Percentiles rank a stretch among this genome's conserved stretches.
phyloP scores from a whole-genome alignment of 345 rosid genomes.

The Physaria fendleri region DNA sequence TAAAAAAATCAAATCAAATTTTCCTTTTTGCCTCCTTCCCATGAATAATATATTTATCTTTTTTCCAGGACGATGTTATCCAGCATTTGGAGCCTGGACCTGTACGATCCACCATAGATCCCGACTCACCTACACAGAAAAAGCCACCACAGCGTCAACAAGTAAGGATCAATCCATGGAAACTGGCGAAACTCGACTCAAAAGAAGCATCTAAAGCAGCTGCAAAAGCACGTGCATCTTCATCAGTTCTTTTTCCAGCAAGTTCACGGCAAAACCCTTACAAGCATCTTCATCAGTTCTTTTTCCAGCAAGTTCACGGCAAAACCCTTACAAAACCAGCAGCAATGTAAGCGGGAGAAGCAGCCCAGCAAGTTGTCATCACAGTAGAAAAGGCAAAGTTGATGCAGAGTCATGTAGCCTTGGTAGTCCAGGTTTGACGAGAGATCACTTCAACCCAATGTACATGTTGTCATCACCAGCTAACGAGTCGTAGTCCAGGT shows the following conservation, averaged over 20 bases:
- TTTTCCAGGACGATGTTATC: constrained; percentile 69
- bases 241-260: constrained; percentile 75
- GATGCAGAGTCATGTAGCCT: constrained; percentile 50
- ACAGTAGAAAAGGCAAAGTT: constrained; percentile 50
- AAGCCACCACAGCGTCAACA: constrained; percentile 55
- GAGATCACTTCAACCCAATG: constrained; percentile 72
- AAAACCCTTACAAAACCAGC: constrained; percentile 51
- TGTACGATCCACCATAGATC: constrained; percentile 72
- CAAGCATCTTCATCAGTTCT: constrained; percentile 74
- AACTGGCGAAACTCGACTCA: constrained; percentile 79
- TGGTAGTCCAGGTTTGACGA: constrained; percentile 37
- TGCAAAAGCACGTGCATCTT: constrained; percentile 88
- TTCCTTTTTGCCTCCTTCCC: not conserved
- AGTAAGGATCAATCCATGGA: constrained; percentile 90
- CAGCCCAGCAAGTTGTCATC: constrained; percentile 60
- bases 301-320: constrained; percentile 53
- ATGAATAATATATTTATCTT: not conserved
- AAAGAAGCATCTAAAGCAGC: constrained; percentile 73
- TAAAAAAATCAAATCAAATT: constrained; percentile 11
- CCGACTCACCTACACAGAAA: constrained; percentile 46
- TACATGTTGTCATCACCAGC: no score
- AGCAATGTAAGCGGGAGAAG: constrained; percentile 64
- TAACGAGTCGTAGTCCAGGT: constrained; percentile 39
- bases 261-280: constrained; percentile 48
- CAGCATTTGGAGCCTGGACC: constrained; percentile 87